A percentile compares a stretch with the other conserved stretches of the same genome.
These are phyloP conservation scores for Colletotrichum tamarilloi DNA, from an alignment of 2,329 filamentous ascomycete species.

Conservation along the genomic window DNA sequence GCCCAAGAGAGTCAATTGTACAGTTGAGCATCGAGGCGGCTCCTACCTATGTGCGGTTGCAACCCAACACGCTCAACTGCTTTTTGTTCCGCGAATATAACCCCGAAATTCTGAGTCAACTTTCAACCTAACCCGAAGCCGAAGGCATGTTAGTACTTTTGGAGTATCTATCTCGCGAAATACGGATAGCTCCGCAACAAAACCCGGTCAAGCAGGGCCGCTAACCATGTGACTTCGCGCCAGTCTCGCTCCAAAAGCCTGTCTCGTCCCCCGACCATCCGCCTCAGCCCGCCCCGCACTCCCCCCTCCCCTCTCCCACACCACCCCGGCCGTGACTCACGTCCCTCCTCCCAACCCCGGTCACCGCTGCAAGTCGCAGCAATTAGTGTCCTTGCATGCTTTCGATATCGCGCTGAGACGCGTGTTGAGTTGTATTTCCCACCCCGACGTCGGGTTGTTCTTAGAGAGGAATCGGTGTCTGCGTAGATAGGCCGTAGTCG, in stretches of 20 bases:
- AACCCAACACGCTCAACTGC: not conserved
- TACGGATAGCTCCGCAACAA: not conserved
- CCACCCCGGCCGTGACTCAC: constrained; percentile 41
- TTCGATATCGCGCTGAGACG: not conserved
- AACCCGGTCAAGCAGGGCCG: not conserved
- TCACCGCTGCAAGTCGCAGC: not conserved
- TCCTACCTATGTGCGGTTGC: not conserved
- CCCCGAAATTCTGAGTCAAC: not conserved
- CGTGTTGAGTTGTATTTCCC: not conserved
- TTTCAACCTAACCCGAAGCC: not conserved
- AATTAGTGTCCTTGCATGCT: not conserved
- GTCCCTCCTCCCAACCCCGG: not conserved
- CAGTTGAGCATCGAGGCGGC: not conserved
- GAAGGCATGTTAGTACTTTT: not conserved
- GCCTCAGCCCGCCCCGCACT: not conserved
- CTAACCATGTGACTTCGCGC: constrained; percentile 45
- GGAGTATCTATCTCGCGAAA: not conserved
- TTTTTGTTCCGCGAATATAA: not conserved
- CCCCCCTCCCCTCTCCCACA: constrained; percentile 8
- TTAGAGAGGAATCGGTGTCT: too few relatives aligned
- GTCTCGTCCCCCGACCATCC: not conserved
- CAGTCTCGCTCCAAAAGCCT: constrained; percentile 38
- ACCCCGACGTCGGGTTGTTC: not conserved
- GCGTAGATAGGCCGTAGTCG: not conserved
- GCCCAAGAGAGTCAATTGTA: not conserved